Evolutionary conservation across 2,329 filamentous ascomycete genomes (phyloP).

Genomic region (Mariannaea elegans): DNA sequence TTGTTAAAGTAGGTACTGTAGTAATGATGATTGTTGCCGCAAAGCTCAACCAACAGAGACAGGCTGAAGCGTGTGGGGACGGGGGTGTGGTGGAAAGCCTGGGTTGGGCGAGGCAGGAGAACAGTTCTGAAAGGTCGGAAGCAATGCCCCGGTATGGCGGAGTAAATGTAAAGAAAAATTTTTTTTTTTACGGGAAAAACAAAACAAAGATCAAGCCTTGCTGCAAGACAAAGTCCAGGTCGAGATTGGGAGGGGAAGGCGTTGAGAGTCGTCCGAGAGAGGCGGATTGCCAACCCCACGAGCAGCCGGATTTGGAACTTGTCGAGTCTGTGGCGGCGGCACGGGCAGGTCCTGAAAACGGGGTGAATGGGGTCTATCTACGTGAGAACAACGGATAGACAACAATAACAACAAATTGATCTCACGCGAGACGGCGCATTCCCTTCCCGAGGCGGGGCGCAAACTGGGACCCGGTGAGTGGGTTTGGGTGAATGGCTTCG

Average conservation of each 20-base stretch:
- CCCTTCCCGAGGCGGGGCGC: constrained; percentile 1
- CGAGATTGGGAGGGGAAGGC: constrained; percentile 9
- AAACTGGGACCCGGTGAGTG: constrained; percentile 5
- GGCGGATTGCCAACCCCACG: constrained; percentile 22
- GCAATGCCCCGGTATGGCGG: not conserved
- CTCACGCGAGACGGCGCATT: constrained; percentile 16
- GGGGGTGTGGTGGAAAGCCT: constrained; percentile 16
- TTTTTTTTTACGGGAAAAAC: not conserved
- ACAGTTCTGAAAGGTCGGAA: constrained; percentile 6
- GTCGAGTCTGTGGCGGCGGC: constrained; percentile 29
- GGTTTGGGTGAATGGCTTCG: not conserved
- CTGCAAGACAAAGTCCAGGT: not conserved
- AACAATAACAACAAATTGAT: constrained; percentile 1
- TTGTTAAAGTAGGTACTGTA: constrained; percentile 17
- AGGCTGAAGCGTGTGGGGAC: constrained; percentile 21
- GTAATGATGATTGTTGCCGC: constrained; percentile 22
- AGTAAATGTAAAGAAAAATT: not conserved
- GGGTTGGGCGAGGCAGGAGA: constrained; percentile 8
- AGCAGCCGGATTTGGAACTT: constrained; percentile 36
- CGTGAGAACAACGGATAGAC: constrained; percentile 10
- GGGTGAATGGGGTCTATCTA: constrained; percentile 10
- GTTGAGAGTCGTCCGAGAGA: constrained; percentile 8
- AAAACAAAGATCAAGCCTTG: not conserved
- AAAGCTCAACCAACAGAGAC: constrained; percentile 23
- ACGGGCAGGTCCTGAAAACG: constrained; percentile 24